Base-by-base conservation (phyloP, 1,284 basidiomycete genomes). In the Somion occarium region DNA sequence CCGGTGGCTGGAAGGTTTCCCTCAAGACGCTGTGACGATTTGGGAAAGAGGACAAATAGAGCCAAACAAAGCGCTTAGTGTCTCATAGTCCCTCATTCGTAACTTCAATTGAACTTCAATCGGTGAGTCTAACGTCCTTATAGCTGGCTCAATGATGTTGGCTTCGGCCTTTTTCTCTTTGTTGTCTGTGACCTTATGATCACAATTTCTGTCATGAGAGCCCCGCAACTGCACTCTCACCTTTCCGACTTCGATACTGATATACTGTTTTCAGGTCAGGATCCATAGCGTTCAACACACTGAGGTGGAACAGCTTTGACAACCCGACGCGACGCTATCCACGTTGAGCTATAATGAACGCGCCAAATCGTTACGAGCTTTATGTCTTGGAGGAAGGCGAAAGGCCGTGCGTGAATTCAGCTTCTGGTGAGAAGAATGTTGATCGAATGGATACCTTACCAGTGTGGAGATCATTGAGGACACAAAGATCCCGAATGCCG, bases 401-500 rank as follows among this genome's bases (percentile, higher is more conserved):
- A 74, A 89, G 89, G 73, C 77, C 83, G 92, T 96, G 75, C 75
- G 91, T 79, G 53, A 42, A 38, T 41, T 25, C 43, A 22, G 42
- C 18, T 41, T 41, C 15, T 9, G 19, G 5, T 41, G 39, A 15
- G 39, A 5, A 18, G 41, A 42, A 22, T 27, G 11, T 37, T 42
- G 24, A 49, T 44, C 46, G n/a, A n/a, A n/a, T n/a, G n/a, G n/a
- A n/a, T n/a, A n/a, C n/a, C n/a, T n/a, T n/a, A n/a, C n/a, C n/a
- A 95, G 94, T 45, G 83, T 98, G 53, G 91, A 94, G 64, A 79
- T 98, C 50, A 84, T 83, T 11, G 95, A 98, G 71, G 96, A 99
- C 70, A 95, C 93, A 44, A 97, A 96, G 72, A 91, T 99, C 53
- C 93, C 95, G 1, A 98, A 98, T 64, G 94, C 96, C 0, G 94